A percentile compares a stretch with the other conserved stretches of the same genome.
phyloP scores from a whole-genome alignment of 345 rosid genomes.

The Adansonia digitata region DNA sequence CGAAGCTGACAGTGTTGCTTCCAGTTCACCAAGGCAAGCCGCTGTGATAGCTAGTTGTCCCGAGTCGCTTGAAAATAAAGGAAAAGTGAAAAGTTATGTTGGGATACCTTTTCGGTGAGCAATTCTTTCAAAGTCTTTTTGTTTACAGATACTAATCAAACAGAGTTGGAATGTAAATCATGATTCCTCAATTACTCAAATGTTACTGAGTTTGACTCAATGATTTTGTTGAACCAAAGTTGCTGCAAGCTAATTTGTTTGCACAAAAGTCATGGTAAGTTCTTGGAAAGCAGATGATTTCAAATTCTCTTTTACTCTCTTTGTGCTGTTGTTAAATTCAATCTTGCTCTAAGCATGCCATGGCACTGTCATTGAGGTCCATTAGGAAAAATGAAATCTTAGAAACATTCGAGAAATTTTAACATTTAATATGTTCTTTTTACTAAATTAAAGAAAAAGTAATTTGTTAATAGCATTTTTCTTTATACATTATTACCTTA shows the following conservation, averaged over 20 bases:
- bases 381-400: background rate
- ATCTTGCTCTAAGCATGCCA: too few relatives aligned
- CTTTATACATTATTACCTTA: too few relatives aligned
- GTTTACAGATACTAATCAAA: background rate
- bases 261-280: too few relatives aligned
- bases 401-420: background rate
- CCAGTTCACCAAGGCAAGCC: slow-evolving; percentile 21
- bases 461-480: too few relatives aligned
- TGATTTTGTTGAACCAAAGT: background rate
- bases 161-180: background rate
- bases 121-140: background rate
- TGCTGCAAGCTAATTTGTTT: background rate
- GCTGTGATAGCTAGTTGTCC: background rate
- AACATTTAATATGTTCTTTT: too few relatives aligned
- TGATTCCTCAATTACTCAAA: background rate
- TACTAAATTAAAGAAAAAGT: too few relatives aligned
- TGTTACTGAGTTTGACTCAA: background rate
- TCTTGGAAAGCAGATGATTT: too few relatives aligned
- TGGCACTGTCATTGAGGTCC: too few relatives aligned
- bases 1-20: slow-evolving; percentile 2
- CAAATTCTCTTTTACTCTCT: too few relatives aligned
- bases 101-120: background rate
- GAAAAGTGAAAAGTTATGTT: background rate
- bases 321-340: too few relatives aligned
- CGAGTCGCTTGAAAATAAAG: background rate